Evolutionary conservation across 768 basidiomycete species (phyloP).

Genomic region (Kwoniella europaea): DNA sequence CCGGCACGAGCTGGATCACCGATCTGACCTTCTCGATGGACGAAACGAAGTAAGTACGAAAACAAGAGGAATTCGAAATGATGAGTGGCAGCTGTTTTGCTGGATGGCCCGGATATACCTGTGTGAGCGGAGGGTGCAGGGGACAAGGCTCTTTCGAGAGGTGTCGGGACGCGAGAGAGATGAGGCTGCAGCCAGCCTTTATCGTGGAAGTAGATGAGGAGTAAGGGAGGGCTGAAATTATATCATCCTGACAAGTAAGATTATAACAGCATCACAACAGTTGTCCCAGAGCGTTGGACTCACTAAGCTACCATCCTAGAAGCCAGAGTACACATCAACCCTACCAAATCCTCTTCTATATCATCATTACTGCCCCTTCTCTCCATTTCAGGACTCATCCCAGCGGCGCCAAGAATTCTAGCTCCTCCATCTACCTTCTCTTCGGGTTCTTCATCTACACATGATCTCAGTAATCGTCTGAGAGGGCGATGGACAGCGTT

Average conservation of each 20-base stretch:
- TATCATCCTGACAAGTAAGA: conserved; percentile 64
- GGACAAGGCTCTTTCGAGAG: conserved; percentile 59
- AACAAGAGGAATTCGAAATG: conserved; percentile 96
- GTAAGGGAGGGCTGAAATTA: conserved; percentile 60
- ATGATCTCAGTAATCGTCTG: conserved; percentile 78
- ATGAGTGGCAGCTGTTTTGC: conserved; percentile 56
- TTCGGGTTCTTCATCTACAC: conserved; percentile 88
- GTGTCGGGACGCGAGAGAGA: conserved; percentile 13
- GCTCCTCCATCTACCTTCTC: conserved; percentile 78
- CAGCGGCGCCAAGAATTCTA: conserved; percentile 81
- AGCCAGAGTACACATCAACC: conserved; percentile 87
- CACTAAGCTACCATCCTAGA: conserved; percentile 77
- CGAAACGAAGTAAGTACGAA: conserved; percentile 91
- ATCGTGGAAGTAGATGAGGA: conserved; percentile 97
- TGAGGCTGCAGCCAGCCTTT: conserved; percentile 67
- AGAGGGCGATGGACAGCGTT: conserved; percentile 88
- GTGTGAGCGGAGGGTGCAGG: conserved; percentile 70
- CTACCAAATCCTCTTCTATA: conserved; percentile 70
- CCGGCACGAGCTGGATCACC: conserved; percentile 93
- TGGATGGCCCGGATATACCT: conserved; percentile 62
- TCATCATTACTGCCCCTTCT: conserved; percentile 25
- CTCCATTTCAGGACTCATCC: conserved; percentile 11
- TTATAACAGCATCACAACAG: too few relatives aligned
- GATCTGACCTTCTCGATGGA: conserved; percentile 89
- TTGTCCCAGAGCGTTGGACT: conserved; percentile 7